Percentiles rank a stretch among this genome's conserved stretches.
Conservation (phyloP, 176 grass and related monocot species). For the Areca catechu region DNA sequence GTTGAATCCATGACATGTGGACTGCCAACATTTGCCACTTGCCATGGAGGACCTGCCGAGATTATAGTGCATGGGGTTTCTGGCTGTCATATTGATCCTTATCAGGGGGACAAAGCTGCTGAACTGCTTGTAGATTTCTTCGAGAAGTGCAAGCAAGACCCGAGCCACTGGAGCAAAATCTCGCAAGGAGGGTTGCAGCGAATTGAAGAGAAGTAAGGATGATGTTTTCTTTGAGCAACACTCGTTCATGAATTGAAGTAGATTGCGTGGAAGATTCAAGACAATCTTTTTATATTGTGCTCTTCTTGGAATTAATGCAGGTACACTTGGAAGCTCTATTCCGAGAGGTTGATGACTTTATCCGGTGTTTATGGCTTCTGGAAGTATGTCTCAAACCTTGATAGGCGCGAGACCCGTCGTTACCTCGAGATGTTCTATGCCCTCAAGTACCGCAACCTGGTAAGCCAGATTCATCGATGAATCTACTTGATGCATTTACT, state of each 20-base stretch:
- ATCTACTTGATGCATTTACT: background rate
- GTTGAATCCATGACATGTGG: too few relatives aligned
- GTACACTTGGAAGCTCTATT: too few relatives aligned
- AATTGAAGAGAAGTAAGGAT: conserved; percentile 1
- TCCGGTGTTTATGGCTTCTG: too few relatives aligned
- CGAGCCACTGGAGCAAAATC: background rate
- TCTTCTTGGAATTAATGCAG: too few relatives aligned
- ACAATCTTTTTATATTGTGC: background rate
- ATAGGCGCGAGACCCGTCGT: too few relatives aligned
- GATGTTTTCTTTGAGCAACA: background rate
- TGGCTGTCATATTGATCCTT: background rate
- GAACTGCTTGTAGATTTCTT: background rate
- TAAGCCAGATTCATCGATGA: background rate
- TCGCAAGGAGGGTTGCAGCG: background rate
- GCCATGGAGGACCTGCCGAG: too few relatives aligned
- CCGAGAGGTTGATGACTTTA: too few relatives aligned
- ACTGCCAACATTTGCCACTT: too few relatives aligned
- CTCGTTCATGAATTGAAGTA: background rate
- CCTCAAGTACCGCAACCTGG: too few relatives aligned
- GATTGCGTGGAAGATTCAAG: background rate
- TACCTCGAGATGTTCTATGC: too few relatives aligned
- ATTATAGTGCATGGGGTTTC: too few relatives aligned
- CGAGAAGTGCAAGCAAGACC: conserved; percentile 1
- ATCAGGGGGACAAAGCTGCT: background rate
- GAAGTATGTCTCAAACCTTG: too few relatives aligned